Conservation (phyloP, 2,329 filamentous ascomycete genomes). For the Paecilomyces variotii region DNA sequence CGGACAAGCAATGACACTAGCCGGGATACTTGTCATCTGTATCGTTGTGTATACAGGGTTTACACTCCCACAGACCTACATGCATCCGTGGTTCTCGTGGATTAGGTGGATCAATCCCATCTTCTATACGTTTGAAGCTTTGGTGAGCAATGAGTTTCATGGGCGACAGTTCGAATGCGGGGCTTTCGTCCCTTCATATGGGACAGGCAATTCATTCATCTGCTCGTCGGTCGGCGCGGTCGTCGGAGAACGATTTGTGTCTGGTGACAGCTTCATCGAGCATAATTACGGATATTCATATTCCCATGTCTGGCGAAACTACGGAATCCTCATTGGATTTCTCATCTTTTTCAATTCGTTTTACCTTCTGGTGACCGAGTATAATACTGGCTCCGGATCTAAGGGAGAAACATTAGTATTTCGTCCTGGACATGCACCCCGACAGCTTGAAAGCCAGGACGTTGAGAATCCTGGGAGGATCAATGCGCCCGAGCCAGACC, state of each 20-base stretch:
- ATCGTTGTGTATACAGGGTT: constrained; percentile 45
- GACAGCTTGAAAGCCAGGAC: constrained; percentile 8
- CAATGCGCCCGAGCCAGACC: constrained; percentile 23
- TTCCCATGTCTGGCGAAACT: constrained; percentile 58
- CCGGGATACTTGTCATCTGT: constrained; percentile 41
- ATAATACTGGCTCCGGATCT: constrained; percentile 56
- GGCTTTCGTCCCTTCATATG: constrained; percentile 30
- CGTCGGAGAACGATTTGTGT: constrained; percentile 44
- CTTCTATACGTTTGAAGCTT: constrained; percentile 68
- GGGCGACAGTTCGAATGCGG: constrained; percentile 50
- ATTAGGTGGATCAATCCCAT: constrained; percentile 75
- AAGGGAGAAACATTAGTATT: constrained; percentile 73
- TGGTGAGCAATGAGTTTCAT: constrained; percentile 79
- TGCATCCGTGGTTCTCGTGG: constrained; percentile 76
- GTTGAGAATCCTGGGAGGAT: not conserved
- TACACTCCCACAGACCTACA: constrained; percentile 45
- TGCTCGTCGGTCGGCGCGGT: constrained; percentile 55
- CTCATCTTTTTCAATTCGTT: constrained; percentile 52
- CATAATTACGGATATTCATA: constrained; percentile 50
- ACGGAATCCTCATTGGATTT: constrained; percentile 61
- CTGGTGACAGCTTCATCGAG: constrained; percentile 51
- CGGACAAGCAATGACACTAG: constrained; percentile 49
- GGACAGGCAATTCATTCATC: constrained; percentile 42
- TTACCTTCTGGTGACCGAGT: constrained; percentile 59
- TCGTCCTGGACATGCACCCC: constrained; percentile 56